phyloP scores from a whole-genome alignment of 495 filamentous ascomycete genomes.

The Talaromyces thailandensis region DNA sequence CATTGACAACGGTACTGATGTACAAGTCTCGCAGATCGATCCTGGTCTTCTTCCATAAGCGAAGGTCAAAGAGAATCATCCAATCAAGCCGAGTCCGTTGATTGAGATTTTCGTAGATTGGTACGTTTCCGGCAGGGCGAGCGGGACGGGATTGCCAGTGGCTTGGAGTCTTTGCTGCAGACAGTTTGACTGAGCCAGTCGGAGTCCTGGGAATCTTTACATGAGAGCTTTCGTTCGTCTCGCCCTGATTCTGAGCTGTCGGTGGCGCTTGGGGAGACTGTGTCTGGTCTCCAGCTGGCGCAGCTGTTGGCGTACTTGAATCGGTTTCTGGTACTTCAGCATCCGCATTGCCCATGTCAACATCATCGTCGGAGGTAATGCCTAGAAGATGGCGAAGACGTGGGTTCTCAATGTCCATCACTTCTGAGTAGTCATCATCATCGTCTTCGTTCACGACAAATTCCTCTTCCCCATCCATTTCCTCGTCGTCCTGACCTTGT shows the following conservation, averaged over 20 bases:
- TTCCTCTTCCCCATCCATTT: constrained; percentile 36
- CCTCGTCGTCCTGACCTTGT: constrained; percentile 34
- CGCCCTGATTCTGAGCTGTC: constrained; percentile 32
- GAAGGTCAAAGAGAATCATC: constrained; percentile 91
- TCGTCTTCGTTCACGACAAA: constrained; percentile 25
- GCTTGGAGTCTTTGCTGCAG: constrained; percentile 43
- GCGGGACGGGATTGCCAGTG: constrained; percentile 83
- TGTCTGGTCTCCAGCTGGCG: constrained; percentile 57
- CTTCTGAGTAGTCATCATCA: constrained; percentile 39
- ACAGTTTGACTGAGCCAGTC: constrained; percentile 22
- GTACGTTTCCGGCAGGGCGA: constrained; percentile 48
- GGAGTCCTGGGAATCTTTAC: constrained; percentile 32
- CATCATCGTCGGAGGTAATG: constrained; percentile 42
- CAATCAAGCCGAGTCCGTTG: constrained; percentile 86
- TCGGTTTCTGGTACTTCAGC: constrained; percentile 48
- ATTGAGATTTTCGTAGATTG: constrained; percentile 73
- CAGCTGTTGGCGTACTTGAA: constrained; percentile 45
- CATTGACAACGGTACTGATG: constrained; percentile 89
- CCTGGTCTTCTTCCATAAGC: constrained; percentile 92
- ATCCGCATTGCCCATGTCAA: constrained; percentile 43
- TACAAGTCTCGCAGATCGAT: constrained; percentile 88
- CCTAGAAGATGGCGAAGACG: constrained; percentile 27
- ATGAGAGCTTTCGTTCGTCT: constrained; percentile 37
- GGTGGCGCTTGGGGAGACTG: constrained; percentile 51
- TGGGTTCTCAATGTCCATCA: constrained; percentile 38